A percentile compares a stretch with the other conserved stretches of the same genome.
These are phyloP conservation scores for Elongisporangium anandrum DNA, from an alignment of 352 stramenopile genomes.

Conservation along the genomic window DNA sequence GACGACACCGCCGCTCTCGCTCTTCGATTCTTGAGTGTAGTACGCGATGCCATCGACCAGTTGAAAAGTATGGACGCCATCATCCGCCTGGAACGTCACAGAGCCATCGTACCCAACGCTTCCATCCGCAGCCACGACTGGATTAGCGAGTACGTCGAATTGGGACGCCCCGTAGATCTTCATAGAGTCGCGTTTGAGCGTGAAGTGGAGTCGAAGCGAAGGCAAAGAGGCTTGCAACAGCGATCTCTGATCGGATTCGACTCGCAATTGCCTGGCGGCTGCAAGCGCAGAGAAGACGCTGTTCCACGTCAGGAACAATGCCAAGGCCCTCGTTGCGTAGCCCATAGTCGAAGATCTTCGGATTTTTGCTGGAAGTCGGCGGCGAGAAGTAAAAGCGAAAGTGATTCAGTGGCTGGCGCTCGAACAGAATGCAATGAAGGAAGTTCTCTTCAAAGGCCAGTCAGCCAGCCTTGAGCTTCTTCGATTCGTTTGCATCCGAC, in stretches of 20 bases:
- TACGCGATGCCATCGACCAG: constrained; percentile 32
- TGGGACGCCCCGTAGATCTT: constrained; percentile 19
- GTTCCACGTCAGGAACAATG: background rate
- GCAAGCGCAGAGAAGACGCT: background rate
- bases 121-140: constrained; percentile 15
- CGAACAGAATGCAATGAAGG: background rate
- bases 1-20: background rate
- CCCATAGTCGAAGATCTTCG: background rate
- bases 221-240: constrained; percentile 5
- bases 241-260: background rate
- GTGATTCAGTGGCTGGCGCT: background rate
- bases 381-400: background rate
- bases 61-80: constrained; percentile 18
- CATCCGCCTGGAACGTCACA: constrained; percentile 16
- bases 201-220: constrained; percentile 37
- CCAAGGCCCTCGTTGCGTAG: background rate
- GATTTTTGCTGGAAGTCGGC: background rate
- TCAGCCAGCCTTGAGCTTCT: background rate
- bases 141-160: constrained; percentile 33
- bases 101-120: constrained; percentile 32
- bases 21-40: background rate
- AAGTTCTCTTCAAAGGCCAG: background rate
- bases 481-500: background rate
- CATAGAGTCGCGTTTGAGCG: constrained; percentile 33
- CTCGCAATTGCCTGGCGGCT: background rate